phyloP scores from a whole-genome alignment of 257 asterid species.

The Nicotiana noctiflora region DNA sequence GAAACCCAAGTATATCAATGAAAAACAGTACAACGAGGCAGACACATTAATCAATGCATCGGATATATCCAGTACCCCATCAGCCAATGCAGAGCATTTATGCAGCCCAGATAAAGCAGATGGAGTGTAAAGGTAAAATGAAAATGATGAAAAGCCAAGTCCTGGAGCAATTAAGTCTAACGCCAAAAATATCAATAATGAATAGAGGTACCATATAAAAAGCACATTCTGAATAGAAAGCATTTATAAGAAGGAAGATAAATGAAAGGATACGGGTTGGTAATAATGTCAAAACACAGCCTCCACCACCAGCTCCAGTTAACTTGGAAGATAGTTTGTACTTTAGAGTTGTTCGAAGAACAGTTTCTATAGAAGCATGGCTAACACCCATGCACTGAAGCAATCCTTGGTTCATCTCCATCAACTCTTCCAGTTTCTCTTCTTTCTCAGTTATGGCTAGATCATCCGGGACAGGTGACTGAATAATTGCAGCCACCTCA shows the following conservation, averaged over 20 bases:
- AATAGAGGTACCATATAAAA: neutral
- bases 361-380: slow-evolving; percentile 81
- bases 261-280: slow-evolving; percentile 76
- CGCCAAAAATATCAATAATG: neutral
- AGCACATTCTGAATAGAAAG: neutral
- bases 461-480: slow-evolving; percentile 73
- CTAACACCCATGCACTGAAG: slow-evolving; percentile 97
- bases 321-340: slow-evolving; percentile 78
- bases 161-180: neutral
- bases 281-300: slow-evolving; percentile 85
- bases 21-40: neutral
- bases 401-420: slow-evolving; percentile 95
- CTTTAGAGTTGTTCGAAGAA: slow-evolving; percentile 64
- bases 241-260: slow-evolving; percentile 7
- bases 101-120: neutral
- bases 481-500: slow-evolving; percentile 73
- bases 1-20: neutral
- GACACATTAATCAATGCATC: neutral
- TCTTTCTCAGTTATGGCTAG: slow-evolving; percentile 89
- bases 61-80: neutral
- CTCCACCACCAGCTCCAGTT: slow-evolving; percentile 99
- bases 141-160: neutral
- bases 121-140: neutral
- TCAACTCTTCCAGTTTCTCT: slow-evolving; percentile 73
- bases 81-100: neutral